Percentiles rank a stretch among this genome's conserved stretches.
Evolutionary conservation across 495 filamentous ascomycete species (phyloP).

Genomic region (Trypethelium eluteriae): DNA sequence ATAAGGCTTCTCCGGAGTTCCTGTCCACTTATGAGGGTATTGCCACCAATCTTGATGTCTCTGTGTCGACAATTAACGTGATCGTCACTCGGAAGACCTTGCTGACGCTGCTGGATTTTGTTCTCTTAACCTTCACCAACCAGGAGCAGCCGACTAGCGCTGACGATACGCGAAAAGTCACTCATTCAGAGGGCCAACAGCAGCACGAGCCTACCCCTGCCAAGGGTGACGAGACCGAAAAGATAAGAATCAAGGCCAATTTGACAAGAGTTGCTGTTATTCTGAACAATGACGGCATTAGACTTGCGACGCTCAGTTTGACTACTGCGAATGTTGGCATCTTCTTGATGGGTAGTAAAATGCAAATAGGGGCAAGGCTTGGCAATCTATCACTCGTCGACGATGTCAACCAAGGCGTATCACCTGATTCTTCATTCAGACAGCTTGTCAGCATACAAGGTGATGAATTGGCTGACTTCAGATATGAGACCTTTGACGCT

Average conservation of each 20-base stretch:
- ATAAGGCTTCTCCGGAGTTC: slow-evolving; percentile 86
- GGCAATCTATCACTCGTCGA: slow-evolving; percentile 84
- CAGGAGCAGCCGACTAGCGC: slow-evolving; percentile 43
- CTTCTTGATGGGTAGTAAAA: slow-evolving; percentile 72
- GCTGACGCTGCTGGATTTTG: slow-evolving; percentile 89
- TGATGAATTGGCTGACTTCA: slow-evolving; percentile 93
- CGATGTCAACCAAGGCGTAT: slow-evolving; percentile 87
- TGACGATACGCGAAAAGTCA: slow-evolving; percentile 35
- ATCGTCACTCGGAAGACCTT: slow-evolving; percentile 89
- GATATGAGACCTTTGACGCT: slow-evolving; percentile 89
- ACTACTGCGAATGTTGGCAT: slow-evolving; percentile 86
- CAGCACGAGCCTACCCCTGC: slow-evolving; percentile 32
- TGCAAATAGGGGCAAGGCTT: slow-evolving; percentile 78
- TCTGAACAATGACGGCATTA: slow-evolving; percentile 96
- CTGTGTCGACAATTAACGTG: slow-evolving; percentile 89
- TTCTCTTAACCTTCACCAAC: slow-evolving; percentile 87
- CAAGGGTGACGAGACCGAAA: slow-evolving; percentile 38
- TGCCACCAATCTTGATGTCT: slow-evolving; percentile 83
- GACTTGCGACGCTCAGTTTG: slow-evolving; percentile 84
- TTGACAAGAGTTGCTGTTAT: slow-evolving; percentile 88
- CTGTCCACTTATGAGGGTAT: slow-evolving; percentile 84
- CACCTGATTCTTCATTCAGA: slow-evolving; percentile 68
- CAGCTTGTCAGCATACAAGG: slow-evolving; percentile 90
- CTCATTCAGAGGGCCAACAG: slow-evolving; percentile 21
- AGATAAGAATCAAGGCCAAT: slow-evolving; percentile 79